phyloP scores from a whole-genome alignment of 768 basidiomycete genomes.

The Tylopilus cervinicoccineus region DNA sequence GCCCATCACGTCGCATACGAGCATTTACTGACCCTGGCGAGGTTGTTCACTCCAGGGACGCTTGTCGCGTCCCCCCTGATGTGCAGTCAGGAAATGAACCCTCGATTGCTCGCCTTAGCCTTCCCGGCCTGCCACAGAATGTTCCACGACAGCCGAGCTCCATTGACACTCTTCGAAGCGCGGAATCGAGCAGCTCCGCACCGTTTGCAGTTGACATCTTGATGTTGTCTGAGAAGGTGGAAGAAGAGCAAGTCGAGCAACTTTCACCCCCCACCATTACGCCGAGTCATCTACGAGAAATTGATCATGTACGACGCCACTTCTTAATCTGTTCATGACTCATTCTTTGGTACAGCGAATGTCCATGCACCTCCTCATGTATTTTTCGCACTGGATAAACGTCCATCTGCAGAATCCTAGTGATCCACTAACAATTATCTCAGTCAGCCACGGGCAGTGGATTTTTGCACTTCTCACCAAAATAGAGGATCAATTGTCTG shows the following conservation, averaged over 20 bases:
- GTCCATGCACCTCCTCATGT: constrained; percentile 76
- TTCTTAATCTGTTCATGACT: neutral
- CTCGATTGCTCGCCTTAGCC: neutral
- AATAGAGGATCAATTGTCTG: constrained; percentile 63
- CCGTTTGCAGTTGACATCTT: neutral
- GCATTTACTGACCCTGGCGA: constrained; percentile 33
- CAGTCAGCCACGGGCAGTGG: constrained; percentile 67
- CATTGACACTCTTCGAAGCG: neutral
- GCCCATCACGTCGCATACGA: constrained; percentile 28
- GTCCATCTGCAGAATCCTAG: constrained; percentile 45
- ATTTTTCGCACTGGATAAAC: constrained; percentile 80
- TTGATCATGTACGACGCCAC: constrained; percentile 59
- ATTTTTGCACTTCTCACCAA: constrained; percentile 71
- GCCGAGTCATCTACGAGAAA: constrained; percentile 48
- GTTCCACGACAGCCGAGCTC: neutral
- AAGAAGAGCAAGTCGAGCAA: neutral
- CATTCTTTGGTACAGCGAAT: constrained; percentile 43
- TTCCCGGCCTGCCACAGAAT: neutral
- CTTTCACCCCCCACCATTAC: constrained; percentile 53
- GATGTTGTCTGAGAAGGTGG: neutral
- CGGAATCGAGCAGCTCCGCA: neutral
- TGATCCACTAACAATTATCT: constrained; percentile 38
- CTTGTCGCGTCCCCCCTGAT: neutral
- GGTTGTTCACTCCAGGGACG: neutral
- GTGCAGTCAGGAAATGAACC: constrained; percentile 1